These are phyloP conservation scores for Pelagophyceae sp. DNA, from an alignment of 352 stramenopile species.

Conservation along the genomic window DNA sequence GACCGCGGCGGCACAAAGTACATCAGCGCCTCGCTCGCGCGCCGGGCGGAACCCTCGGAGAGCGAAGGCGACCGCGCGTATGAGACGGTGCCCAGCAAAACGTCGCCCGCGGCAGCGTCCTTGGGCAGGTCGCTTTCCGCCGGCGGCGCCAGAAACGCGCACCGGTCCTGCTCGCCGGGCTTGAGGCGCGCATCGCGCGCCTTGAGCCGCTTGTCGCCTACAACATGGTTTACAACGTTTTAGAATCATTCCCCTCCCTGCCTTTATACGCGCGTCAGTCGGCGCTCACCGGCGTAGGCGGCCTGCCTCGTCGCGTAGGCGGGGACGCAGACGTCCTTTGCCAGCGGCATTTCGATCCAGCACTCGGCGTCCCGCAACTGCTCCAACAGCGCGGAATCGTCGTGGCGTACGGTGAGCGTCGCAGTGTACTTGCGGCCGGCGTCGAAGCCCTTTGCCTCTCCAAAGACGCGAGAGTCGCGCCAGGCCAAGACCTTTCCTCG, in stretches of 20 bases:
- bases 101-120: not conserved
- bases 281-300: constrained; percentile 8
- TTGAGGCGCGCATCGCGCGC: not conserved
- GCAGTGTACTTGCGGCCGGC: not conserved
- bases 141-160: not conserved
- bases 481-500: not conserved
- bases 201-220: not conserved
- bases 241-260: too few species aligned
- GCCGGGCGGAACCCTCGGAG: not conserved
- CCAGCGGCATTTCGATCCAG: not conserved
- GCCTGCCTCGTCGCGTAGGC: not conserved
- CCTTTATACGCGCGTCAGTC: too few species aligned
- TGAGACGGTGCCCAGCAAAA: not conserved
- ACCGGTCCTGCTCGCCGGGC: not conserved
- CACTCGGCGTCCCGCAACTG: constrained; percentile 6
- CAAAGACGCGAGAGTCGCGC: not conserved
- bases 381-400: not conserved
- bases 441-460: not conserved
- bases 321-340: not conserved
- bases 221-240: too few species aligned
- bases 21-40: not conserved
- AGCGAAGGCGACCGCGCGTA: not conserved
- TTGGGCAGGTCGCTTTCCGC: not conserved
- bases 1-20: constrained; percentile 12
- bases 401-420: not conserved